Percentiles rank a stretch among this genome's conserved stretches.
These are phyloP conservation scores for Ogataea minuta DNA, from an alignment of 805 yeast species.

Conservation along the genomic window DNA sequence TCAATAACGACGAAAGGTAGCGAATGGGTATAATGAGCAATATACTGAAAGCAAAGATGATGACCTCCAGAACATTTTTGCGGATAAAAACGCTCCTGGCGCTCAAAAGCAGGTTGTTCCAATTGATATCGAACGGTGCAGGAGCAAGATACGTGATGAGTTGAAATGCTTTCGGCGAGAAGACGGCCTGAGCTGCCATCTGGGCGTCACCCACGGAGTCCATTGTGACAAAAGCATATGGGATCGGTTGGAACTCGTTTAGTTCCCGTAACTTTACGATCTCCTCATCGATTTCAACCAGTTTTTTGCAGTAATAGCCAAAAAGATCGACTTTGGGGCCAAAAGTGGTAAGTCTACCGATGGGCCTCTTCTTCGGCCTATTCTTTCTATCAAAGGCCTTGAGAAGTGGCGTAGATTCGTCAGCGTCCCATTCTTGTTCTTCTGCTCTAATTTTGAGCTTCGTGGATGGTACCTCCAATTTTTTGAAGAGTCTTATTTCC, in stretches of 20 bases:
- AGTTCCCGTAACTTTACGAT: slow-evolving; percentile 36
- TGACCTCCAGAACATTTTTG: slow-evolving; percentile 31
- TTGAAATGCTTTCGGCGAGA: slow-evolving; percentile 85
- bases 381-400: slow-evolving; percentile 19
- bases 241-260: slow-evolving; percentile 39
- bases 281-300: slow-evolving; percentile 38
- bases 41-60: slow-evolving; percentile 49
- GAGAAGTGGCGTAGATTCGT: slow-evolving; percentile 22
- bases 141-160: slow-evolving; percentile 87
- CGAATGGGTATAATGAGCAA: slow-evolving; percentile 55
- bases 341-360: slow-evolving; percentile 21
- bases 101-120: slow-evolving; percentile 58
- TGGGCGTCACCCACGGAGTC: slow-evolving; percentile 93
- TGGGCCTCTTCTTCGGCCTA: slow-evolving; percentile 23
- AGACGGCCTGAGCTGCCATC: slow-evolving; percentile 93
- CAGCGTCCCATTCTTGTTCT: background rate
- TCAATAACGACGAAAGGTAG: slow-evolving; percentile 55
- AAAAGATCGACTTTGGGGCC: slow-evolving; percentile 36
- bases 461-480: slow-evolving; percentile 26
- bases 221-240: slow-evolving; percentile 80
- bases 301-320: slow-evolving; percentile 32
- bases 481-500: slow-evolving; percentile 34
- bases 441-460: slow-evolving; percentile 26
- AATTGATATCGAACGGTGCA: slow-evolving; percentile 90
- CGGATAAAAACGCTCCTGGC: slow-evolving; percentile 37